These are phyloP conservation scores for Pseudozyma tsukubaensis DNA, from an alignment of 1,284 basidiomycete genomes.

Conservation along the genomic window DNA sequence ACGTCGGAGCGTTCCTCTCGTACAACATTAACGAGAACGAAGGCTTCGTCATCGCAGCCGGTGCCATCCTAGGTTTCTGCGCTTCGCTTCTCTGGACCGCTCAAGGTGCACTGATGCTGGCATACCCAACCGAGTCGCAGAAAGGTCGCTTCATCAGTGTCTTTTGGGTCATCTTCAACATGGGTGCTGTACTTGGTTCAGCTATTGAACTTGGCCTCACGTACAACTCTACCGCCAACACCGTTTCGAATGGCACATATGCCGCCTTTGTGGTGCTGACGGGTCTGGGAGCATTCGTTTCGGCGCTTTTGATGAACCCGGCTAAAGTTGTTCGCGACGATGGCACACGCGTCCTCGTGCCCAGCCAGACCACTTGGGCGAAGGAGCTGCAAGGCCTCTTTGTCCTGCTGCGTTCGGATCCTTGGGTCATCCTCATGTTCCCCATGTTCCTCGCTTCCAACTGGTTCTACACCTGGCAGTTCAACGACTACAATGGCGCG, in stretches of 20 bases:
- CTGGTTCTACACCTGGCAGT: constrained; percentile 66
- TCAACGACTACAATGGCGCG: constrained; percentile 51
- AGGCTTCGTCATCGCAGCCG: constrained; percentile 75
- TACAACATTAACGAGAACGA: constrained; percentile 68
- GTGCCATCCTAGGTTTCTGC: constrained; percentile 83
- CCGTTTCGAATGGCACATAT: constrained; percentile 53
- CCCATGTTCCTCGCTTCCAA: constrained; percentile 61
- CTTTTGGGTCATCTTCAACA: constrained; percentile 78
- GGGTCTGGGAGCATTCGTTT: constrained; percentile 43
- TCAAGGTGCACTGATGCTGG: constrained; percentile 84
- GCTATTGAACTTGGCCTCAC: constrained; percentile 73
- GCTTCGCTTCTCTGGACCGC: constrained; percentile 77
- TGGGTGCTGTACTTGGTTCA: constrained; percentile 77
- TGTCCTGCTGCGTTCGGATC: constrained; percentile 49
- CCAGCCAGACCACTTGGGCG: constrained; percentile 52
- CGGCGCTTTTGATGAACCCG: constrained; percentile 51
- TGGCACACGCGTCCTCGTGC: constrained; percentile 53
- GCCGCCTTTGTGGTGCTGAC: constrained; percentile 58
- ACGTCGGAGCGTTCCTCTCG: constrained; percentile 77
- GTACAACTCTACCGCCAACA: constrained; percentile 49
- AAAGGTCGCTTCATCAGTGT: constrained; percentile 80
- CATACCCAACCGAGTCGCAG: constrained; percentile 78
- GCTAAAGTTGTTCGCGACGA: constrained; percentile 54
- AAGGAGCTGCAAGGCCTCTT: constrained; percentile 55
- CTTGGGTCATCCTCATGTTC: constrained; percentile 58